These are phyloP conservation scores for Spiromastix sp. DNA, from an alignment of 2,329 filamentous ascomycete genomes.

Conservation along the genomic window DNA sequence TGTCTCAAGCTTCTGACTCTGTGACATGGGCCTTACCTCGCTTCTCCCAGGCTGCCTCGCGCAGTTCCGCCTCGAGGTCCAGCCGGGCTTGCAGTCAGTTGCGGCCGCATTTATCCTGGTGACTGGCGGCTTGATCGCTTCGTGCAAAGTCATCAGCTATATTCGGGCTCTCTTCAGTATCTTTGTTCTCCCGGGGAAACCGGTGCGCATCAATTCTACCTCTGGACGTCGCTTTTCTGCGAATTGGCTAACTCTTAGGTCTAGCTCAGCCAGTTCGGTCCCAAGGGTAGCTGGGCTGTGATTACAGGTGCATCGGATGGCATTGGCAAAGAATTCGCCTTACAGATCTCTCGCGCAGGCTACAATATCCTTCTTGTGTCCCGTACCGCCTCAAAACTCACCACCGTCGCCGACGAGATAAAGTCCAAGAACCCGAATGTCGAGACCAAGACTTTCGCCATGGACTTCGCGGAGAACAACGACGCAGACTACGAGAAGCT, in stretches of 20 bases:
- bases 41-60: slow-evolving; percentile 23
- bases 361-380: slow-evolving; percentile 95
- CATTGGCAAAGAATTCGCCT: slow-evolving; percentile 89
- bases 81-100: slow-evolving; percentile 27
- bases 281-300: slow-evolving; percentile 85
- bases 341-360: slow-evolving; percentile 78
- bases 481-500: slow-evolving; percentile 71
- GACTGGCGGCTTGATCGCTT: slow-evolving; percentile 50
- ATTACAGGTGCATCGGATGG: slow-evolving; percentile 94
- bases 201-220: slow-evolving; percentile 26
- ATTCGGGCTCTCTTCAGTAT: slow-evolving; percentile 54
- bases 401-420: slow-evolving; percentile 65
- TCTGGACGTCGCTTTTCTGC: neutral
- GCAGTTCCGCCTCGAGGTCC: slow-evolving; percentile 23
- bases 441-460: slow-evolving; percentile 68
- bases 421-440: slow-evolving; percentile 51
- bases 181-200: slow-evolving; percentile 52
- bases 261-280: slow-evolving; percentile 81
- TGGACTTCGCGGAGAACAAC: slow-evolving; percentile 80
- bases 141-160: slow-evolving; percentile 48
- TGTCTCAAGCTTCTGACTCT: too few species aligned
- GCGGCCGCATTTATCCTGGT: slow-evolving; percentile 27
- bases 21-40: slow-evolving; percentile 24
- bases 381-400: slow-evolving; percentile 86
- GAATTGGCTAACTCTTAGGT: neutral